Evolutionary conservation across 768 basidiomycete species (phyloP), one percentile per base, ranked within the genome.

Genomic region (Kondoa subrosea): DNA sequence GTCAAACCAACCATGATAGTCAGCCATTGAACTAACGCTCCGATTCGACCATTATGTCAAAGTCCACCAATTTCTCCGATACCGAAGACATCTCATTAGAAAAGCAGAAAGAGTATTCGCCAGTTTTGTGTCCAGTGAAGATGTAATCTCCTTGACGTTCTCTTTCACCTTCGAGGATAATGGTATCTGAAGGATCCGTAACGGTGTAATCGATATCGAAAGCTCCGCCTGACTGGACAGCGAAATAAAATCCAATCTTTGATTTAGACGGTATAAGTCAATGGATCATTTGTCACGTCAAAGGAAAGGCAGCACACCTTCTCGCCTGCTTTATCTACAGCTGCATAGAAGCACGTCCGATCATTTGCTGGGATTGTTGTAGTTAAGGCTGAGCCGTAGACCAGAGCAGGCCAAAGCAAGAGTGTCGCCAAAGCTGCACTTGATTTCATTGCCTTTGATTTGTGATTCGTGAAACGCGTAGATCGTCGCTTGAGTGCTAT

Each of bases 141-240:
- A 99, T 89, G 74, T 87, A 97, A 83, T 99, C 95, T 34, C 95
- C 95, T 72, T 95, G 91, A 33, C 89, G 85, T 74, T 97, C 93
- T 30, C 86, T 84, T 72, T 82, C 79, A 65, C 91, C 95, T 64
- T 92, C 88, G 59, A 99, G 84, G 29, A 97, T 77, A 34, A 92
- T 80, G 76, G 86, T 89, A 74, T 89, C 88, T 68, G 84, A 85
- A 4, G 95, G 93, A 77, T 93, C 91, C 72, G 87, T 91, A 71
- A 96, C 82, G 70, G 89, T 86, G 76, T 87, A 95, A 81, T 93
- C 90, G 57, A 96, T 87, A 77, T 95, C 93, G 78, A 96, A 96
- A 0, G 89, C 87, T 68, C 93, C 93, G 59, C 93, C 93, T 31
- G 91, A 89, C 85, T 97, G 93, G 34, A 96, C 88, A 71, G 93